A percentile compares a stretch with the other conserved stretches of the same genome.
Conservation (phyloP, 495 filamentous ascomycete genomes). For the Talaromyces proteolyticus region DNA sequence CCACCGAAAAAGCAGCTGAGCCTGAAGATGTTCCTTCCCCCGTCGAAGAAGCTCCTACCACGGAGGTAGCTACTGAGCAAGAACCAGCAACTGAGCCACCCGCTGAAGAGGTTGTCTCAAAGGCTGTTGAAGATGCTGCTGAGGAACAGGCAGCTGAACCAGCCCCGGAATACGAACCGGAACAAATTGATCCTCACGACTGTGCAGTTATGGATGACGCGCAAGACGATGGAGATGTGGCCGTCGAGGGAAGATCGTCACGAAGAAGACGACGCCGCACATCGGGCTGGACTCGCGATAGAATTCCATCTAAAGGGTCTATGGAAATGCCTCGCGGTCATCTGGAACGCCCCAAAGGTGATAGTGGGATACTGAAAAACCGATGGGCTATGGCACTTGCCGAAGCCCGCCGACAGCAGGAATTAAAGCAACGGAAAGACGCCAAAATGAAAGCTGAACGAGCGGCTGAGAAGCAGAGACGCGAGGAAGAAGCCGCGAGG, state of each 20-base stretch:
- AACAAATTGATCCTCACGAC: slow-evolving; percentile 7
- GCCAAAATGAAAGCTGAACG: slow-evolving; percentile 10
- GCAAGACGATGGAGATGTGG: not conserved
- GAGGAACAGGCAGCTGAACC: slow-evolving; percentile 5
- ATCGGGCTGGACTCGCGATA: slow-evolving; percentile 10
- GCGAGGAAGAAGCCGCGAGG: slow-evolving; percentile 8
- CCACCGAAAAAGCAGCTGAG: not conserved
- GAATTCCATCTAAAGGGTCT: slow-evolving; percentile 9
- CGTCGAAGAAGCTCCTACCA: not conserved
- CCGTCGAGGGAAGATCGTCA: not conserved
- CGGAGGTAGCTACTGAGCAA: too few species aligned
- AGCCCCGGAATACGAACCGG: slow-evolving; percentile 6
- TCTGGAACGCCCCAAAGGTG: slow-evolving; percentile 26
- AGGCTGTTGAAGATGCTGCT: slow-evolving; percentile 9
- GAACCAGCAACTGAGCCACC: too few species aligned
- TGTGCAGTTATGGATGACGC: slow-evolving; percentile 7
- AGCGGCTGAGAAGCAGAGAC: slow-evolving; percentile 8
- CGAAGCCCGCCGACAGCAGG: slow-evolving; percentile 32
- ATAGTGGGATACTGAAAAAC: slow-evolving; percentile 25
- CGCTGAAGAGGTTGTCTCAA: too few species aligned
- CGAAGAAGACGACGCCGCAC: slow-evolving; percentile 8
- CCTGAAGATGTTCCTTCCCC: not conserved
- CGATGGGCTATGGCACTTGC: slow-evolving; percentile 36
- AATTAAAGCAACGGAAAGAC: slow-evolving; percentile 24
- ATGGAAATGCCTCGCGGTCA: slow-evolving; percentile 8